phyloP scores from a whole-genome alignment of 2,329 filamentous ascomycete genomes.

The Alternaria triticina region DNA sequence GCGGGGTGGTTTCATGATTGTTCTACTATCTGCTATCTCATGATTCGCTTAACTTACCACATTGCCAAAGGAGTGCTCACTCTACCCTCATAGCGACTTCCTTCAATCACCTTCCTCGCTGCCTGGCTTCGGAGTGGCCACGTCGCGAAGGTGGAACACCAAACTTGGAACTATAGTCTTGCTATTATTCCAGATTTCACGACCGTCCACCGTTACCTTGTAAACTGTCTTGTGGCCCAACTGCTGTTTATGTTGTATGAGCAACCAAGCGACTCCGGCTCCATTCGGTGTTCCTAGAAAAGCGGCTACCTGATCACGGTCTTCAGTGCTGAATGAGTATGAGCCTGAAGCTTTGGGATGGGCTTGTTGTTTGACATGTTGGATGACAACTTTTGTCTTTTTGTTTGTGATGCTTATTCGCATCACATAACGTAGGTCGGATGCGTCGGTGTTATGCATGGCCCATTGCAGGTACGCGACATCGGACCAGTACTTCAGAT shows the following conservation, averaged over 20 bases:
- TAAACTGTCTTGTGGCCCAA: constrained; percentile 9
- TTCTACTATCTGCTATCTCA: not conserved
- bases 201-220: not conserved
- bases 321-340: not conserved
- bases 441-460: not conserved
- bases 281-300: constrained; percentile 16
- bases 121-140: too few relatives aligned
- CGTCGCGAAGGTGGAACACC: not conserved
- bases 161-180: not conserved
- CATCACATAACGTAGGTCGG: not conserved
- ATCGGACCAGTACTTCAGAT: constrained; percentile 3
- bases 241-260: constrained; percentile 7
- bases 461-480: constrained; percentile 12
- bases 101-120: not conserved
- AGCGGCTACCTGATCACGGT: not conserved
- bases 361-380: not conserved
- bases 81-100: not conserved
- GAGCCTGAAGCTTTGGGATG: not conserved
- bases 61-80: not conserved
- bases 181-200: not conserved
- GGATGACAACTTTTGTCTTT: not conserved
- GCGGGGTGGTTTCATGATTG: not conserved
- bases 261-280: constrained; percentile 11
- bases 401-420: not conserved
- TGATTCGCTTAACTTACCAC: not conserved